Evolutionary conservation across 768 basidiomycete species (phyloP), one percentile per base, ranked within the genome.

Genomic region (Boletus pseudo-olivaceus): DNA sequence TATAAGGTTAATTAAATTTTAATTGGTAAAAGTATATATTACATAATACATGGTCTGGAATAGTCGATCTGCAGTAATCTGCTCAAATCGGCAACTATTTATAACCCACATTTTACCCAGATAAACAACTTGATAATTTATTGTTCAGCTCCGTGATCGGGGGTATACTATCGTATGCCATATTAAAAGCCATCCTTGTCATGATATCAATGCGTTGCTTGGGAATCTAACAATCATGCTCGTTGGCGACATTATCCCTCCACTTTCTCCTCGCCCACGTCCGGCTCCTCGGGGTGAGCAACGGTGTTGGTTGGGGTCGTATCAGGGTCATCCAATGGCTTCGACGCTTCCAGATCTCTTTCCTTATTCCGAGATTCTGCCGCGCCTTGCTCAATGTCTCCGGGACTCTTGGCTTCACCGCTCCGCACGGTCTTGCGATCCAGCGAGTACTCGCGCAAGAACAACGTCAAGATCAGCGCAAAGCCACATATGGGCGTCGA

Each of bases 401-500:
- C 72, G 3, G 61, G 51, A 2, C 32, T 47, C 52, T 66, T 64
- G 5, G 15, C 49, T n/a, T 67, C 63, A 15, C 58, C 65, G 8
- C 70, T 72, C 23, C 68, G 75, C 11, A 84, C 75, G 10, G 78
- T 69, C 38, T 74, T 76, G 4, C 85, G 77, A 41, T 82, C 70
- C 32, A 89, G 72, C 19, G 83, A 78, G 66, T 90, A 89, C 33
- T 75, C 74, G 46, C 82, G 76, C 23, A 90, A 45, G 61, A 86
- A 78, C 26, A 88, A 62, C 14, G 79, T 63, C 54, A 78, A 57
- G 20, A 87, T 58, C 60, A 87, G 76, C 27, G 78, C 74, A 39
- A 74, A 72, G 12, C 81, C 84, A 14, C 78, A 26, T 27, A 88
- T 67, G 0, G 87, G 84, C 8, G 83, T 81, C 66, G 76, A 76